Base-by-base conservation (phyloP, 164 flowering plant genomes). In the Amborella trichopoda region DNA sequence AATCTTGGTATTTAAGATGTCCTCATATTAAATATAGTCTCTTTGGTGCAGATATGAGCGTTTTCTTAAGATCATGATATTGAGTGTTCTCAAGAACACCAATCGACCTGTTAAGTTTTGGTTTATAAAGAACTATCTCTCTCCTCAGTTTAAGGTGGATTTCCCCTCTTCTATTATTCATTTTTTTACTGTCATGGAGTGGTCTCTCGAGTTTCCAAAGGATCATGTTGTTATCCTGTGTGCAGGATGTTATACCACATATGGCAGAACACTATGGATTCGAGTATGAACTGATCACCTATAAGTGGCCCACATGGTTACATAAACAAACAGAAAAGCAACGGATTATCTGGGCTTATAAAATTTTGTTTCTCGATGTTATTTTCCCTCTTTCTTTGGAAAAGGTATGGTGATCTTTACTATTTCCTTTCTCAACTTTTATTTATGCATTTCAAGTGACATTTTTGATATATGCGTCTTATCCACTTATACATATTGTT, bases 301-400 rank as follows among this genome's bases (percentile, higher is more conserved):
- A 93, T 65, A 93, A 93, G 62, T 93, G 99, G 99, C 99, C 99
- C 20, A 77, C 94, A 6, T 93, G 99, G 96, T 67, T 93, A 48
- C 99, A 93, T 51, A 93, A 93, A 65, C 99, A 93, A 69, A 88
- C 68, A 57, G 99, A 93, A 64, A 93, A 93, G 59, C 96, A 93
- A 62, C 56, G 99, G 62, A 93, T 93, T 38, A 88, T 87, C 40
- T 93, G 99, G 99, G 99, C 99, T 4, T 93, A 84, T 40, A 93
- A 93, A 66, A 93, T 93, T 46, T 65, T 93, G 43, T 93, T 93
- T 56, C 95, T 93, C 55, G 99, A 91, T 69, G 99, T 91, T 59
- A 91, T 91, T 49, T 91, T 91, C 42, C 99, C 99, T 12, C 86
- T 91, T 57, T 86, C 95, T 19, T 56, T 91, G 64, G 96, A 87